Evolutionary conservation across 1,284 basidiomycete species (phyloP).

Genomic region (Sporisorium reilianum): DNA sequence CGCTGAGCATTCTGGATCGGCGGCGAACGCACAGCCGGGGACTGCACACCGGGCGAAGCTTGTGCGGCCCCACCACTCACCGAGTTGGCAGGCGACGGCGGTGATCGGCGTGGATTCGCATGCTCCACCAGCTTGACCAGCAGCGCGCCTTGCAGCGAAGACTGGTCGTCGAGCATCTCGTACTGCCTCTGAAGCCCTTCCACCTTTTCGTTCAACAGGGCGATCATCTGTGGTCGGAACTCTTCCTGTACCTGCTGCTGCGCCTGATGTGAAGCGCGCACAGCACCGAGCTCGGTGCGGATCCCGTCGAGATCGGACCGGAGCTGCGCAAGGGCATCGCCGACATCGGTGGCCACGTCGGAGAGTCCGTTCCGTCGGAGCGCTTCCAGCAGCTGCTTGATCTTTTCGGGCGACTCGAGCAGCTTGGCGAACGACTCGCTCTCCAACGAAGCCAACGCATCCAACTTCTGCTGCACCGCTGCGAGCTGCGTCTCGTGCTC

Average conservation of each 20-base stretch:
- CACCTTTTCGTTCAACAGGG: neutral
- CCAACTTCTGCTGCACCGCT: constrained; percentile 4
- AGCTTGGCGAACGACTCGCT: neutral
- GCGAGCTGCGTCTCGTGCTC: constrained; percentile 6
- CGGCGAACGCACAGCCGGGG: constrained; percentile 4
- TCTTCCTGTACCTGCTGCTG: constrained; percentile 12
- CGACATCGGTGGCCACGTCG: neutral
- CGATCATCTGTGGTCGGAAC: constrained; percentile 5
- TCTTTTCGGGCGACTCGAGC: constrained; percentile 19
- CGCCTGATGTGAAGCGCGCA: constrained; percentile 9
- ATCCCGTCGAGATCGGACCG: neutral
- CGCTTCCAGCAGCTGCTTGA: constrained; percentile 14
- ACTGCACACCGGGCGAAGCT: neutral
- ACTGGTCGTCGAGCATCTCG: constrained; percentile 36
- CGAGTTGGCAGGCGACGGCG: neutral
- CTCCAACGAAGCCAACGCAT: neutral
- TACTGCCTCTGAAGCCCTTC: constrained; percentile 17
- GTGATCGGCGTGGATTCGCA: constrained; percentile 33
- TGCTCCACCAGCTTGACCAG: constrained; percentile 40
- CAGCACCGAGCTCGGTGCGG: neutral
- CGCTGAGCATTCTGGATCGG: constrained; percentile 3
- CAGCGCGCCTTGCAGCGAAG: constrained; percentile 43
- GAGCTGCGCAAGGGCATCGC: constrained; percentile 1
- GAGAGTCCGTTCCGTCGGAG: constrained; percentile 14
- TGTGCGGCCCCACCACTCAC: neutral